These are phyloP conservation scores for Rhizopus delemar DNA, from an alignment of 371 early-diverging fungal species.

Conservation along the genomic window DNA sequence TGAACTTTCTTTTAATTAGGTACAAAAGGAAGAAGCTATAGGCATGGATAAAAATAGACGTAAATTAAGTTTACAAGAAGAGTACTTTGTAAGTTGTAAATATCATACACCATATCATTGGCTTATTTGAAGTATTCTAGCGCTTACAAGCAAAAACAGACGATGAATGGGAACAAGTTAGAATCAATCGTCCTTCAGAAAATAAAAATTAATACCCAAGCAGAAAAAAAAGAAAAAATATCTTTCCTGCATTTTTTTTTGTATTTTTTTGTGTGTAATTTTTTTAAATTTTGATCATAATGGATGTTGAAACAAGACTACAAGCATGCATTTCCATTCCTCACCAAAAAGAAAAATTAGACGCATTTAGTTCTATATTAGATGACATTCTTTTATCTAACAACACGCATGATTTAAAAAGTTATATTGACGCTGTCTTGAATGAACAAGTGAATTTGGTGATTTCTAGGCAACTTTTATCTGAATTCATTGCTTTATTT, in stretches of 20 bases:
- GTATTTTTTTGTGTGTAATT: not conserved
- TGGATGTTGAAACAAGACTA: slow-evolving; percentile 36
- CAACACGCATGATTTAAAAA: slow-evolving; percentile 34
- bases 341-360: slow-evolving; percentile 47
- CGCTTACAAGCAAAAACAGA: slow-evolving; percentile 53
- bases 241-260: not conserved
- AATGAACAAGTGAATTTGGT: slow-evolving; percentile 79
- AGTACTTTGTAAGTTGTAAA: slow-evolving; percentile 54
- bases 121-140: slow-evolving; percentile 16
- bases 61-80: slow-evolving; percentile 64
- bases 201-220: slow-evolving; percentile 14
- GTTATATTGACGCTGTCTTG: slow-evolving; percentile 61
- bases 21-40: slow-evolving; percentile 64
- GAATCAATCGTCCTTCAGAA: slow-evolving; percentile 48
- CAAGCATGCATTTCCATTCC: slow-evolving; percentile 31
- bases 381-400: slow-evolving; percentile 30
- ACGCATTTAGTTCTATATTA: slow-evolving; percentile 37
- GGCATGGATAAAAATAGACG: slow-evolving; percentile 60
- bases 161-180: slow-evolving; percentile 56
- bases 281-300: slow-evolving; percentile 8
- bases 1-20: slow-evolving; percentile 27
- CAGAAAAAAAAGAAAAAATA: not conserved
- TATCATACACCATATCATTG: not conserved
- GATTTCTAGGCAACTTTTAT: slow-evolving; percentile 70
- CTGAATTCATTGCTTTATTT: slow-evolving; percentile 58